Percentiles rank a stretch among this genome's conserved stretches.
Evolutionary conservation across 2,329 filamentous ascomycete genomes (phyloP).

Genomic region (Botryotinia convoluta): DNA sequence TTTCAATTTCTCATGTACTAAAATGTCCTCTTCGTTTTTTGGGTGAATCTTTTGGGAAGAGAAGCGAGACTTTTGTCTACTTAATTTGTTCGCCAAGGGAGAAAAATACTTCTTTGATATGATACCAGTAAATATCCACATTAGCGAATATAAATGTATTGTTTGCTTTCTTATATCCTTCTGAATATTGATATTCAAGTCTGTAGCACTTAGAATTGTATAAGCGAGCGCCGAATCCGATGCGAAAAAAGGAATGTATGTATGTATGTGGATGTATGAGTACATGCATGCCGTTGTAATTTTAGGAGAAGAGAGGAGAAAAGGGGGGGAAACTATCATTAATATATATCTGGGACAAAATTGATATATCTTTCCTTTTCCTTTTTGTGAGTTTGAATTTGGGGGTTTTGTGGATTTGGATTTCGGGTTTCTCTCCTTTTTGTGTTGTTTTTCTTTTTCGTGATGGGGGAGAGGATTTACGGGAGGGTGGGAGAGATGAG

Average conservation of each 20-base stretch:
- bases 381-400: background rate
- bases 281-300: background rate
- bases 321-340: background rate
- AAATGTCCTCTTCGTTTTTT: background rate
- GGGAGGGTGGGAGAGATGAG: background rate
- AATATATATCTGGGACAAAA: background rate
- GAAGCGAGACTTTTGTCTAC: background rate
- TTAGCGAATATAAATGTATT: conserved; percentile 14
- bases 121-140: conserved; percentile 11
- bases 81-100: background rate
- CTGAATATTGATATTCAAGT: background rate
- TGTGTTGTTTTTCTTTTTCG: background rate
- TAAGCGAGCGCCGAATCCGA: background rate
- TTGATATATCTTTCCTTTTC: background rate
- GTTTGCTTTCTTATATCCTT: background rate
- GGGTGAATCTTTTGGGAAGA: background rate
- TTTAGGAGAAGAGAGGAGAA: background rate
- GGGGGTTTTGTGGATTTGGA: background rate
- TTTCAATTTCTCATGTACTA: background rate
- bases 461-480: background rate
- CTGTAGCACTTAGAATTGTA: background rate
- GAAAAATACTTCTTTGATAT: conserved; percentile 3
- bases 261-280: too few species aligned
- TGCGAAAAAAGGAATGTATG: background rate
- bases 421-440: background rate